phyloP scores from a whole-genome alignment of 352 stramenopile genomes.

The Discostella stelligera region DNA sequence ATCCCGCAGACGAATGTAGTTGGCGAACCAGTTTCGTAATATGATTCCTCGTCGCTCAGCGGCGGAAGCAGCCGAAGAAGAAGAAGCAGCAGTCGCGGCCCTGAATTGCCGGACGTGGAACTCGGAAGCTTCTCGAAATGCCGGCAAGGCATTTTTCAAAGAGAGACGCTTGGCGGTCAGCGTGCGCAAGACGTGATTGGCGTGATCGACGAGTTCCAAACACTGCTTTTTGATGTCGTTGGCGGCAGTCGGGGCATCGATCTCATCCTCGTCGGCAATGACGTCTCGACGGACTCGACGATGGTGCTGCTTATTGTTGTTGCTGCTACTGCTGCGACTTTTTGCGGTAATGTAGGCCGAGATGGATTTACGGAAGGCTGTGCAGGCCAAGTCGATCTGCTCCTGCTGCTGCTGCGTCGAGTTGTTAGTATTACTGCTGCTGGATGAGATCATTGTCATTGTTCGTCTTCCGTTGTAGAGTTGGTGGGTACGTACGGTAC shows the following conservation, averaged over 20 bases:
- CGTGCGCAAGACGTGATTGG: slow-evolving; percentile 38
- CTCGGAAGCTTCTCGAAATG: slow-evolving; percentile 22
- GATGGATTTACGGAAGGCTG: background rate
- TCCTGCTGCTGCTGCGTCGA: background rate
- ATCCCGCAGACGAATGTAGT: slow-evolving; percentile 49
- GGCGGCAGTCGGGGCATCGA: background rate
- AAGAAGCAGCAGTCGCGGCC: background rate
- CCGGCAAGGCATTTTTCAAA: slow-evolving; percentile 26
- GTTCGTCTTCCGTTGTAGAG: background rate
- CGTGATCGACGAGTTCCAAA: slow-evolving; percentile 13
- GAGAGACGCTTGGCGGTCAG: slow-evolving; percentile 31
- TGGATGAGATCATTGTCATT: background rate
- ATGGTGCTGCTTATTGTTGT: too few relatives aligned
- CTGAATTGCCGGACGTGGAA: slow-evolving; percentile 22
- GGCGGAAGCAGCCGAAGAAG: background rate
- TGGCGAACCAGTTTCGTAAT: slow-evolving; percentile 38
- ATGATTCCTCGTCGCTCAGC: slow-evolving; percentile 8
- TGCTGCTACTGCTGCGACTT: background rate
- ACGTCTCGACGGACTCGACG: too few relatives aligned
- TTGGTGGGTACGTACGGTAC: too few relatives aligned
- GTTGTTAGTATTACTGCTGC: background rate
- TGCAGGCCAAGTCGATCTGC: background rate
- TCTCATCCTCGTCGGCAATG: background rate
- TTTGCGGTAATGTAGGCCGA: slow-evolving; percentile 1
- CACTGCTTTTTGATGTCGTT: background rate